Evolutionary conservation across 495 filamentous ascomycete genomes (phyloP).

Genomic region (Parathielavia hyrcaniae): DNA sequence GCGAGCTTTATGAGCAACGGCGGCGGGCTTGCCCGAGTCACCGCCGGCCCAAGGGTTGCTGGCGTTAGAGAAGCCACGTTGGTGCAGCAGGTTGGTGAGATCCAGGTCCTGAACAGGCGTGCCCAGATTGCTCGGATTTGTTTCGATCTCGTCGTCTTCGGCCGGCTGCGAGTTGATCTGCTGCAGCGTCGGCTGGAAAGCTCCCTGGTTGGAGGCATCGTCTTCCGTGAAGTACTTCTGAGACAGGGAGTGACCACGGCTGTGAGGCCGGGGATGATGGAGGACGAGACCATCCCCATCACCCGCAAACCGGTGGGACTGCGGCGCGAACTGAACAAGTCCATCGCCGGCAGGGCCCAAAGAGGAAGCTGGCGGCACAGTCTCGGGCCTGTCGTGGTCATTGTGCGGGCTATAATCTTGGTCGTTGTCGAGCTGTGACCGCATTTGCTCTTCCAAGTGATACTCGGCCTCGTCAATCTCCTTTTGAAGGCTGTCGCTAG

Average conservation of each 20-base stretch:
- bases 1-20: constrained; percentile 24
- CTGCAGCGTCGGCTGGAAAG: constrained; percentile 29
- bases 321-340: constrained; percentile 41
- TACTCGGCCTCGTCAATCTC: constrained; percentile 84
- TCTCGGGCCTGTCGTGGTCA: constrained; percentile 35
- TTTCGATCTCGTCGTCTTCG: constrained; percentile 64
- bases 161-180: constrained; percentile 32
- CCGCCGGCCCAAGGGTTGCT: constrained; percentile 50
- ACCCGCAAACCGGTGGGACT: constrained; percentile 36
- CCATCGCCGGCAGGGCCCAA: constrained; percentile 34
- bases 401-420: constrained; percentile 53
- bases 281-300: constrained; percentile 45
- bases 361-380: constrained; percentile 20
- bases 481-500: constrained; percentile 61
- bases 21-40: constrained; percentile 34
- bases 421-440: constrained; percentile 64
- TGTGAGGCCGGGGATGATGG: constrained; percentile 58
- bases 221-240: constrained; percentile 48
- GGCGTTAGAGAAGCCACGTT: constrained; percentile 38
- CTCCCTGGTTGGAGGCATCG: constrained; percentile 36
- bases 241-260: constrained; percentile 51
- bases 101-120: constrained; percentile 49
- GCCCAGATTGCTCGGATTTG: constrained; percentile 67
- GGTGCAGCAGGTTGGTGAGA: constrained; percentile 35
- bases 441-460: constrained; percentile 67